Evolutionary conservation across 2,329 filamentous ascomycete genomes (phyloP).

Genomic region (Sclerotiophoma versabilis): DNA sequence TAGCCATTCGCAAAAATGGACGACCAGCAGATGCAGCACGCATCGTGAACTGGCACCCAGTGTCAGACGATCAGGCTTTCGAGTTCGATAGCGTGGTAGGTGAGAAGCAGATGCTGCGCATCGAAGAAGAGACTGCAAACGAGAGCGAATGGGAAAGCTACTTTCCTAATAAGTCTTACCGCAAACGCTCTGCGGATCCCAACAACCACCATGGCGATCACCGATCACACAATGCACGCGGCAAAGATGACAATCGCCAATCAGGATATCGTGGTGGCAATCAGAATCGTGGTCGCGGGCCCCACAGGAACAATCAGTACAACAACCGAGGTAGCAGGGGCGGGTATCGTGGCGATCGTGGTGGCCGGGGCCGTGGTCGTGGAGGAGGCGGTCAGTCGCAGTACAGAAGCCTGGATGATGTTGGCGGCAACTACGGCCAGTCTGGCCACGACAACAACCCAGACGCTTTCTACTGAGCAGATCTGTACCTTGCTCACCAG

Average conservation of each 20-base stretch:
- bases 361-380: constrained; percentile 44
- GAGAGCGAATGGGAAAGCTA: constrained; percentile 71
- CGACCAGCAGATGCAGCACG: constrained; percentile 80
- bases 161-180: constrained; percentile 66
- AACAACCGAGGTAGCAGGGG: constrained; percentile 49
- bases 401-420: constrained; percentile 56
- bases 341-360: constrained; percentile 51
- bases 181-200: constrained; percentile 43
- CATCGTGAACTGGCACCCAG: constrained; percentile 84
- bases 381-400: constrained; percentile 44
- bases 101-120: constrained; percentile 82
- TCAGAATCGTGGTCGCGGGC: constrained; percentile 41
- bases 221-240: constrained; percentile 33
- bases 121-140: constrained; percentile 71
- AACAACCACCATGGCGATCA: constrained; percentile 54
- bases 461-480: constrained; percentile 41
- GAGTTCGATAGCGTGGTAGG: constrained; percentile 83
- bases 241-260: constrained; percentile 36
- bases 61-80: constrained; percentile 73
- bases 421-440: constrained; percentile 39
- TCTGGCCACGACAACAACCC: constrained; percentile 43
- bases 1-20: constrained; percentile 78
- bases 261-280: constrained; percentile 44
- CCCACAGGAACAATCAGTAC: constrained; percentile 39
- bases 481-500: too few relatives aligned